phyloP scores from a whole-genome alignment of 2,329 filamentous ascomycete species.

The Westerdykella aurantiaca region DNA sequence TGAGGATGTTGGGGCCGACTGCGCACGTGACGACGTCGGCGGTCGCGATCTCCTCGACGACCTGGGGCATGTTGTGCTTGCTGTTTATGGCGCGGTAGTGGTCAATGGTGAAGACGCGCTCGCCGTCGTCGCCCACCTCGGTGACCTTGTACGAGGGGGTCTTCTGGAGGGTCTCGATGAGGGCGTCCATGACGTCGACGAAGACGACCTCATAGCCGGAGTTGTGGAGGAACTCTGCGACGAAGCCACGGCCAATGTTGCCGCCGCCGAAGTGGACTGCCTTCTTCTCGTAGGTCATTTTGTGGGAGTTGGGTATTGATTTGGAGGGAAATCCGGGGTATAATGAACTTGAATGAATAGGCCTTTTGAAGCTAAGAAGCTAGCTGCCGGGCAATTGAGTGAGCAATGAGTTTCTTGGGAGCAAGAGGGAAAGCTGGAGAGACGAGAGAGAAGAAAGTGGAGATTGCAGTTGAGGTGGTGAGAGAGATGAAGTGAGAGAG shows the following conservation, averaged over 20 bases:
- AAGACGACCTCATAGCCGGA: slow-evolving; percentile 96
- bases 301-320: slow-evolving; percentile 13
- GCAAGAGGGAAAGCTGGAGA: not conserved
- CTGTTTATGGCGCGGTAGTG: slow-evolving; percentile 98
- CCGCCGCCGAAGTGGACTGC: slow-evolving; percentile 50
- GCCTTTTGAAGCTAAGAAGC: slow-evolving; percentile 6
- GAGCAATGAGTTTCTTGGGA: slow-evolving; percentile 1
- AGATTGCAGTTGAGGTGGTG: not conserved
- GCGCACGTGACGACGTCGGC: slow-evolving; percentile 94
- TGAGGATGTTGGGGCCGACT: slow-evolving; percentile 91
- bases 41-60: slow-evolving; percentile 77
- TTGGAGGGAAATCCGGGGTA: not conserved
- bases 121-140: slow-evolving; percentile 81
- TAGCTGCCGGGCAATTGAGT: slow-evolving; percentile 10
- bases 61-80: slow-evolving; percentile 71
- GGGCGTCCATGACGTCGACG: slow-evolving; percentile 79
- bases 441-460: slow-evolving; percentile 3
- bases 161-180: slow-evolving; percentile 74
- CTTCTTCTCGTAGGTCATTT: slow-evolving; percentile 42
- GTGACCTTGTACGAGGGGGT: slow-evolving; percentile 81
- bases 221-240: slow-evolving; percentile 71
- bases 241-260: slow-evolving; percentile 49
- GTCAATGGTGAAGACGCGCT: slow-evolving; percentile 74
- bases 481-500: slow-evolving; percentile 6
- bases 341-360: slow-evolving; percentile 2